Conservation (phyloP, 371 early-diverging fungal species). For the Mucor sp. region DNA sequence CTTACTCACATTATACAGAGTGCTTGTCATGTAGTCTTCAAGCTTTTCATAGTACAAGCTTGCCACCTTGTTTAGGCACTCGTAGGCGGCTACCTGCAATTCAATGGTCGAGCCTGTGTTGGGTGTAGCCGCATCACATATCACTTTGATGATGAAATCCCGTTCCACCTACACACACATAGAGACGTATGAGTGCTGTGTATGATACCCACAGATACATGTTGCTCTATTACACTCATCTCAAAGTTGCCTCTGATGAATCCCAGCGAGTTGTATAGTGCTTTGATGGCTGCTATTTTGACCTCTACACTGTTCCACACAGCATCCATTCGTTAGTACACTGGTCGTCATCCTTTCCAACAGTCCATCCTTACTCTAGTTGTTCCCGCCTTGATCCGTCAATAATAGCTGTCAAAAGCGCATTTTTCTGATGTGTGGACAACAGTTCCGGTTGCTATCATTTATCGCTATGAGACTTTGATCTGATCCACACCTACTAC, state of each 20-base stretch:
- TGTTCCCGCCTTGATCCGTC: conserved; percentile 7
- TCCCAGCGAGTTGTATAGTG: conserved; percentile 2
- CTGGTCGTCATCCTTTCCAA: background rate
- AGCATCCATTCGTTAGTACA: too few relatives aligned
- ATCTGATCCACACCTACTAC: background rate
- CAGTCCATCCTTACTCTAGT: background rate
- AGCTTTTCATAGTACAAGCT: conserved; percentile 2
- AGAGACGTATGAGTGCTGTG: background rate
- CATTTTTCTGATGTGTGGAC: background rate
- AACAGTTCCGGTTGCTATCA: background rate
- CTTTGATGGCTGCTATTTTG: background rate
- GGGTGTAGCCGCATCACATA: conserved; percentile 10
- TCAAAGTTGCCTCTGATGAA: background rate
- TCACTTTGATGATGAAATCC: conserved; percentile 6
- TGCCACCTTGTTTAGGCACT: background rate
- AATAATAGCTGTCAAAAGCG: conserved; percentile 1
- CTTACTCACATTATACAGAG: conserved; percentile 1
- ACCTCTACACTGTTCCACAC: background rate
- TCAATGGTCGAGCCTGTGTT: background rate
- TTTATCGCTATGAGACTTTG: background rate
- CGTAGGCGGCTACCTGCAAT: conserved; percentile 3
- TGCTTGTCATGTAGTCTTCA: conserved; percentile 5
- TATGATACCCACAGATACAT: background rate
- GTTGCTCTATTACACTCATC: background rate
- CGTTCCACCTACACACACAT: background rate